Evolutionary conservation across 2,329 filamentous ascomycete species (phyloP), one percentile per base, ranked within the genome.

Genomic region (Verticillium longisporum): DNA sequence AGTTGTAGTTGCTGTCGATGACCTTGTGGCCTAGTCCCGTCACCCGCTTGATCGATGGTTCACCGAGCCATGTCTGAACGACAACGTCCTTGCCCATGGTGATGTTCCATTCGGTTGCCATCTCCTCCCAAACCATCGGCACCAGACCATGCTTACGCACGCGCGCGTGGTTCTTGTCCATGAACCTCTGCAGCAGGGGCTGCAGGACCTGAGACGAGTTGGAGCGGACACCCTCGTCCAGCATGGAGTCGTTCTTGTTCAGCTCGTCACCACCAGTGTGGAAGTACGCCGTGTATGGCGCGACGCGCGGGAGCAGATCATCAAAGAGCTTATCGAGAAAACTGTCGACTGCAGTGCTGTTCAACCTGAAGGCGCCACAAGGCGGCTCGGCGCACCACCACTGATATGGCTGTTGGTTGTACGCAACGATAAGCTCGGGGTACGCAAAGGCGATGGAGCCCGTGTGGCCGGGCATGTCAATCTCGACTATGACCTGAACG

Each of bases 251-350:
- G 68, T 93, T 88, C 63, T 80, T 80, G 73, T 95, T 94, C 63
- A 96, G 86, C 77, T 96, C 92, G 69, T 96, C 92, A 60, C 92
- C 92, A 55, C 92, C 92, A 1, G 90, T 90, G 75, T 96, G 92
- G 78, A 94, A 96, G 75, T 94, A 85, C 6, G 85, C 77, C 2
- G 88, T 81, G 72, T 91, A 91, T 0, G 88, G 86, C 9, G 79
- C 76, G 11, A 92, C 73, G 33, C 91, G 82, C 14, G 92, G 91
- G 60, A 96, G 77, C 31, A 96, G 71, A 70, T 96, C 92, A n/a
- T 81, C 80, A 67, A 92, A 88, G 14, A 96, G 75, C 41, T 74
- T 88, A 61, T 89, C 83, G 11, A 96, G 73, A 72, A 96, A 96
- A 1, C 81, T 75, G 67, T 88, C 82, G 1, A 95, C 91, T 1